Conservation (phyloP, 257 asterid genomes). For the Primulina huaijiensis region DNA sequence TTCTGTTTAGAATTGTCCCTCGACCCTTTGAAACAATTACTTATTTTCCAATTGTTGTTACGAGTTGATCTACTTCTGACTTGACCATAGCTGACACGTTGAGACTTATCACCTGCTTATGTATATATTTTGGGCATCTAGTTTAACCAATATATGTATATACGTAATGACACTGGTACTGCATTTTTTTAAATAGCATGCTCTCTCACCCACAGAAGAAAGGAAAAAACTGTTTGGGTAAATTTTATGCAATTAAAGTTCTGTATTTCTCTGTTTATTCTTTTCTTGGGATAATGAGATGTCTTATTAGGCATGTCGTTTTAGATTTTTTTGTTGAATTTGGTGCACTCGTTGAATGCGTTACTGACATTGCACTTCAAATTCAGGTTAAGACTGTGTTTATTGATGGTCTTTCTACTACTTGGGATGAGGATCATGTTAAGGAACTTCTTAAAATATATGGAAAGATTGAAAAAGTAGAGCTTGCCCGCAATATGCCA, state of each 20-base stretch:
- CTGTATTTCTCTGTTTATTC: background rate
- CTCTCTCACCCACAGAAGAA: background rate
- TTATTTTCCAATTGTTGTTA: background rate
- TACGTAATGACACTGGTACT: background rate
- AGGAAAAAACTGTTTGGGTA: too few species aligned
- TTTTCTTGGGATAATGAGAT: background rate
- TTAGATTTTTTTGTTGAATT: background rate
- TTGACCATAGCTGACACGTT: background rate
- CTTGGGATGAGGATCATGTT: slow-evolving; percentile 82
- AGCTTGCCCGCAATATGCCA: slow-evolving; percentile 98
- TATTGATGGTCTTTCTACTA: slow-evolving; percentile 87
- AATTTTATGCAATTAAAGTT: background rate
- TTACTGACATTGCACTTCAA: slow-evolving; percentile 19
- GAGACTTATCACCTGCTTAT: background rate
- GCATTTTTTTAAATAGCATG: too few species aligned
- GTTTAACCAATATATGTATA: background rate
- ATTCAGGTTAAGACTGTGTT: slow-evolving; percentile 93
- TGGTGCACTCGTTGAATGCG: slow-evolving; percentile 6
- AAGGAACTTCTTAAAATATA: background rate
- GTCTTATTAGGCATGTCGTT: background rate
- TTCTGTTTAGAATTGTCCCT: slow-evolving; percentile 10
- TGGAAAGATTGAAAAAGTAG: slow-evolving; percentile 52
- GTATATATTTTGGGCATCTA: background rate
- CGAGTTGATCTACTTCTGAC: background rate
- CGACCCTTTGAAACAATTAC: background rate